These are phyloP conservation scores for Yarrowia deformans DNA, from an alignment of 805 yeast species.

Conservation along the genomic window DNA sequence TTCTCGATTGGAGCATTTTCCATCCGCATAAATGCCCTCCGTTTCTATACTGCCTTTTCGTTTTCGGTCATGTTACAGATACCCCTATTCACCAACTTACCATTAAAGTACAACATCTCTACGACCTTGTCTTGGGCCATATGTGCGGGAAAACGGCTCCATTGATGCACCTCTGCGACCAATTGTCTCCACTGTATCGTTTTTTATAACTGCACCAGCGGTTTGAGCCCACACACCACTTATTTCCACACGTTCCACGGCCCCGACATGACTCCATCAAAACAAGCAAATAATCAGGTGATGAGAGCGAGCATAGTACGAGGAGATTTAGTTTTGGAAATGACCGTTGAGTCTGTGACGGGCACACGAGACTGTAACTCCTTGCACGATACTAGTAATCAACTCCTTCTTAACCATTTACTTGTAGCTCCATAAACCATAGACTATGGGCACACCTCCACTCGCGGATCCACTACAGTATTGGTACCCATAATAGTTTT, in stretches of 20 bases:
- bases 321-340: too few relatives aligned
- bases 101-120: too few relatives aligned
- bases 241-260: too few relatives aligned
- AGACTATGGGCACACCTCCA: too few relatives aligned
- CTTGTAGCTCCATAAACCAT: too few relatives aligned
- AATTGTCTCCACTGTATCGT: neutral
- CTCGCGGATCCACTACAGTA: constrained; percentile 1
- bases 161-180: neutral
- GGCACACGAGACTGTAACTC: too few relatives aligned
- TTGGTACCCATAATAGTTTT: neutral
- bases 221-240: too few relatives aligned
- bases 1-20: neutral
- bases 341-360: too few relatives aligned
- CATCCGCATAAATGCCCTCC: neutral
- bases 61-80: neutral
- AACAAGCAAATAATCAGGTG: neutral
- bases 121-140: neutral
- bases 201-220: neutral
- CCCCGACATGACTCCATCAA: neutral
- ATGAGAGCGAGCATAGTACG: neutral
- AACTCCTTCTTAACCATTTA: too few relatives aligned
- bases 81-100: constrained; percentile 1
- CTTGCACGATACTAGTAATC: too few relatives aligned
- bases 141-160: neutral
- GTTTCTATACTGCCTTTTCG: neutral